Evolutionary conservation across 1,284 basidiomycete species (phyloP).

Genomic region (Marasmius oreades): DNA sequence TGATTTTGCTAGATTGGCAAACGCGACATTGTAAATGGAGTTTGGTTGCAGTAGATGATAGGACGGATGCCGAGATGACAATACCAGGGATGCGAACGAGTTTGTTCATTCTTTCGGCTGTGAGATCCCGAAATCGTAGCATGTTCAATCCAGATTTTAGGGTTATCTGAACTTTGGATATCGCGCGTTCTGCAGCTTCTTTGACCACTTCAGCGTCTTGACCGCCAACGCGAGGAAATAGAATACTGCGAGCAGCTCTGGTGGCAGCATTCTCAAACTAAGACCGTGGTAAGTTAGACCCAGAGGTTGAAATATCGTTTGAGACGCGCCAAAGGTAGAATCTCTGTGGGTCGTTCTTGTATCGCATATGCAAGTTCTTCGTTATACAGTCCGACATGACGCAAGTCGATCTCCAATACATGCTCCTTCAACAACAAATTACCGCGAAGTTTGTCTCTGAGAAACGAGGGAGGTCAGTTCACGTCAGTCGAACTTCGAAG

Average conservation of each 20-base stretch:
- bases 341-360: constrained; percentile 86
- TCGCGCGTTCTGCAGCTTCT: constrained; percentile 57
- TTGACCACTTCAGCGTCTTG: constrained; percentile 44
- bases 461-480: constrained; percentile 8
- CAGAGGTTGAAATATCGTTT: neutral
- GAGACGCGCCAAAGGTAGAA: constrained; percentile 75
- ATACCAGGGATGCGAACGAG: constrained; percentile 97
- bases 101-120: constrained; percentile 91
- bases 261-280: constrained; percentile 90
- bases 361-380: constrained; percentile 91
- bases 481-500: neutral
- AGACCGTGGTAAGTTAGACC: neutral
- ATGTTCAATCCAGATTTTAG: constrained; percentile 88
- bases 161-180: constrained; percentile 88
- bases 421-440: constrained; percentile 91
- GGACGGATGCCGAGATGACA: constrained; percentile 94
- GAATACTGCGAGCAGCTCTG: constrained; percentile 74
- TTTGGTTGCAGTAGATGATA: constrained; percentile 91
- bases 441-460: constrained; percentile 85
- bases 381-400: constrained; percentile 88
- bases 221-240: constrained; percentile 63
- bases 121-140: constrained; percentile 90
- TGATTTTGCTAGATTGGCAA: constrained; percentile 80
- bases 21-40: constrained; percentile 92
- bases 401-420: constrained; percentile 89